Percentiles rank a stretch among this genome's conserved stretches.
Evolutionary conservation across 1,139 yeast genomes (phyloP).

Genomic region (Pichia sp.): DNA sequence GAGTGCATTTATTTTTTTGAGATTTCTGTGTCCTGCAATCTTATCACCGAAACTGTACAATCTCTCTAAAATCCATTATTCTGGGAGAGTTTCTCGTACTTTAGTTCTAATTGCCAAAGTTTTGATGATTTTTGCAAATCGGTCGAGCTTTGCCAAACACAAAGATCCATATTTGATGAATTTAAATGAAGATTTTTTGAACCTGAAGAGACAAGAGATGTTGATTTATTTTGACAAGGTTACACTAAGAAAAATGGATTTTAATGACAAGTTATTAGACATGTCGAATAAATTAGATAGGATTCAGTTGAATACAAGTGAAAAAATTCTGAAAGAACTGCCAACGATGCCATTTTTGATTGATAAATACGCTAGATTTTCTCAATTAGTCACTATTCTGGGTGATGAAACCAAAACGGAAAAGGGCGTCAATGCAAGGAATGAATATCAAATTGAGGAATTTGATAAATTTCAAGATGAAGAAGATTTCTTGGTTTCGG

Average conservation of each 20-base stretch:
- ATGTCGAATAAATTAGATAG: slow-evolving; percentile 50
- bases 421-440: neutral
- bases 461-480: slow-evolving; percentile 35
- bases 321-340: slow-evolving; percentile 43
- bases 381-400: slow-evolving; percentile 43
- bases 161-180: slow-evolving; percentile 76
- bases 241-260: slow-evolving; percentile 63
- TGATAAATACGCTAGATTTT: slow-evolving; percentile 55
- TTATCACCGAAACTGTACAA: slow-evolving; percentile 81
- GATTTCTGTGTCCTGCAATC: slow-evolving; percentile 89
- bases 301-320: slow-evolving; percentile 25
- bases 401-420: neutral
- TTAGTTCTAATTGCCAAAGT: slow-evolving; percentile 79
- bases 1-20: slow-evolving; percentile 73
- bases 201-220: slow-evolving; percentile 49
- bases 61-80: slow-evolving; percentile 61
- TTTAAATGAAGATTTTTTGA: slow-evolving; percentile 57
- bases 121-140: slow-evolving; percentile 69
- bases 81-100: slow-evolving; percentile 66
- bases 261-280: slow-evolving; percentile 49
- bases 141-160: slow-evolving; percentile 59
- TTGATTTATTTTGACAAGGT: slow-evolving; percentile 62
- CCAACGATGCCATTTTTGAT: slow-evolving; percentile 64
- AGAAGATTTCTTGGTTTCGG: slow-evolving; percentile 28
- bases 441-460: slow-evolving; percentile 33